phyloP scores from a whole-genome alignment of 805 yeast genomes.

The Saccharomyces kudriavzevii region DNA sequence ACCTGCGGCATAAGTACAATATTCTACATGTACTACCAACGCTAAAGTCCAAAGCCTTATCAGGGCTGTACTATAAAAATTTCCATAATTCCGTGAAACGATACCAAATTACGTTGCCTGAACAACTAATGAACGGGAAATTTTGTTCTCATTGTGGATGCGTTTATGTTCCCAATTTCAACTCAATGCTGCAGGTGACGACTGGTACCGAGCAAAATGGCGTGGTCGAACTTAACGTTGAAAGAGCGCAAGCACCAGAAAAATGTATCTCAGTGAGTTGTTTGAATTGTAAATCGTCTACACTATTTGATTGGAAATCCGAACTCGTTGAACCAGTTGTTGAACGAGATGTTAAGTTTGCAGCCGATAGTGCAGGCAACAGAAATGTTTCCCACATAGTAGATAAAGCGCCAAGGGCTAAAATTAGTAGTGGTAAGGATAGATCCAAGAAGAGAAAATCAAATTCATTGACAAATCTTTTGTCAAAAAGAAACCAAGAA shows the following conservation, averaged over 20 bases:
- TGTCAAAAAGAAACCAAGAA: slow-evolving; percentile 36
- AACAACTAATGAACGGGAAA: slow-evolving; percentile 12
- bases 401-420: slow-evolving; percentile 1
- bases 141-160: slow-evolving; percentile 28
- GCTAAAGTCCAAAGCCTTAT: slow-evolving; percentile 14
- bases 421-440: slow-evolving; percentile 28
- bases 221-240: neutral
- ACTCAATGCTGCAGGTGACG: neutral
- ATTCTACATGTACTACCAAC: slow-evolving; percentile 21
- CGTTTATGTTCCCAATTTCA: slow-evolving; percentile 28
- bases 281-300: neutral
- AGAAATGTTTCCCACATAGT: neutral
- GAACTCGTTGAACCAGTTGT: neutral
- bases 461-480: slow-evolving; percentile 36
- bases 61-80: slow-evolving; percentile 27
- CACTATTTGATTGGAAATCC: neutral
- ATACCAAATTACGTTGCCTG: slow-evolving; percentile 23
- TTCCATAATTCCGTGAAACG: slow-evolving; percentile 25
- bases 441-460: slow-evolving; percentile 42
- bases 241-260: neutral
- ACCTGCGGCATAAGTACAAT: slow-evolving; percentile 23
- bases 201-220: neutral
- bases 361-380: neutral
- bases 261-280: neutral
- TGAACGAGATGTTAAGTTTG: neutral